phyloP scores from a whole-genome alignment of 345 rosid species.

The Pelargonium nanum region DNA sequence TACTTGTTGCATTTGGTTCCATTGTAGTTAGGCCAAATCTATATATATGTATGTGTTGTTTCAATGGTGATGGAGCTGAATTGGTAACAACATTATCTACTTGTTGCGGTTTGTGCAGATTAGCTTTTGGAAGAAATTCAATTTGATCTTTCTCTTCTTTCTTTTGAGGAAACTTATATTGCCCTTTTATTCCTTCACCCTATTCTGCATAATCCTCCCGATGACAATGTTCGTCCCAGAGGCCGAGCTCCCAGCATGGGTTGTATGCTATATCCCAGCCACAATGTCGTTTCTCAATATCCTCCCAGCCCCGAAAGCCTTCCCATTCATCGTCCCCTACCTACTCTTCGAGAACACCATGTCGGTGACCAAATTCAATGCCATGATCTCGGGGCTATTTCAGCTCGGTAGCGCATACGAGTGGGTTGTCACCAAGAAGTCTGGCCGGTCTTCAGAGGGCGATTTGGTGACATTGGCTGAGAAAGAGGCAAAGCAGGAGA shows the following conservation, averaged over 20 bases:
- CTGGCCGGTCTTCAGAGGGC: constrained; percentile 90
- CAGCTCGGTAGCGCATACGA: constrained; percentile 95
- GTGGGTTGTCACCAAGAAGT: constrained; percentile 93
- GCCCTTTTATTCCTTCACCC: constrained; percentile 91
- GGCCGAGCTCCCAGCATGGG: constrained; percentile 87
- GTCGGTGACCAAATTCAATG: constrained; percentile 95
- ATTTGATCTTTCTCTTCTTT: constrained; percentile 86
- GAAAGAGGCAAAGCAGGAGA: constrained; percentile 40
- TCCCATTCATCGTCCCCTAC: constrained; percentile 92
- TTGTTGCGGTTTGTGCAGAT: constrained; percentile 42
- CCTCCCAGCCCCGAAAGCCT: constrained; percentile 85
- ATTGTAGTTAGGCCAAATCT: too few relatives aligned
- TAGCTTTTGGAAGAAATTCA: constrained; percentile 69
- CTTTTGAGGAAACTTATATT: constrained; percentile 72
- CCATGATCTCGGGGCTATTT: constrained; percentile 88
- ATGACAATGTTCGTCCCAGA: constrained; percentile 96
- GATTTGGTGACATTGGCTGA: constrained; percentile 56
- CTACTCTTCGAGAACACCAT: constrained; percentile 93
- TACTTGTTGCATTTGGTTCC: too few relatives aligned
- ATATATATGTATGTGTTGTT: too few relatives aligned
- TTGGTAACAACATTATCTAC: constrained; percentile 4
- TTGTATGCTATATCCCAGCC: constrained; percentile 90
- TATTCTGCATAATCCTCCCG: constrained; percentile 85
- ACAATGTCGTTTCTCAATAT: constrained; percentile 92
- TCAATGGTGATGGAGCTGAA: not conserved